phyloP scores from a whole-genome alignment of 169 alveolate species.

The Neospora caninum region DNA sequence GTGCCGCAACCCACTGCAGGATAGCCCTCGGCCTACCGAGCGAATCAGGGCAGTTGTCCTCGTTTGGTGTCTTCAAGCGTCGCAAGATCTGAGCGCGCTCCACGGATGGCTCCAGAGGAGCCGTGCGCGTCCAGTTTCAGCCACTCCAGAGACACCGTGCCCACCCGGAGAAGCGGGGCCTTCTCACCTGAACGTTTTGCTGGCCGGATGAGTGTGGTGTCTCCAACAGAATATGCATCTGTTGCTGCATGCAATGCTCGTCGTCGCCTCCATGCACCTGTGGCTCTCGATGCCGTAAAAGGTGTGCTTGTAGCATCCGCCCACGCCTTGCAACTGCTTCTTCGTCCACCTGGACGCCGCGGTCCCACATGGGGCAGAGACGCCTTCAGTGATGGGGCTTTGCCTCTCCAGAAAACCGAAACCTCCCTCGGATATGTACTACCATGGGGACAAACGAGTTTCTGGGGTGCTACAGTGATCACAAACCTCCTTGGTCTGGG shows the following conservation, averaged over 20 bases:
- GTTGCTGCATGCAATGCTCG: conserved; percentile 91
- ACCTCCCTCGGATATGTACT: conserved; percentile 42
- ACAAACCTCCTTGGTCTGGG: too few relatives aligned
- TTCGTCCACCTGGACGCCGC: conserved; percentile 91
- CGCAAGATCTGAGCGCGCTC: too few relatives aligned
- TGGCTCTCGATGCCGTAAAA: conserved; percentile 90
- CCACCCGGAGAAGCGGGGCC: too few relatives aligned
- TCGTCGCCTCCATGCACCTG: conserved; percentile 92
- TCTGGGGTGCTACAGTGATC: too few relatives aligned
- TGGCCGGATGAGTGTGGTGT: conserved; percentile 91
- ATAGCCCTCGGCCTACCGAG: too few relatives aligned
- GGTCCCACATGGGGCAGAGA: conserved; percentile 82
- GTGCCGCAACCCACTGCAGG: too few relatives aligned
- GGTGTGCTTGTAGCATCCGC: conserved; percentile 92
- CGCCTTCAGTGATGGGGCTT: conserved; percentile 65
- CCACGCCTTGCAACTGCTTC: conserved; percentile 81
- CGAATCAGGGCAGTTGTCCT: too few relatives aligned
- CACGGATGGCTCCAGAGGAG: too few relatives aligned
- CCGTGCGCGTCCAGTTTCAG: too few relatives aligned
- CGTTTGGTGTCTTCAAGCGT: too few relatives aligned
- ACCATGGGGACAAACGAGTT: too few relatives aligned
- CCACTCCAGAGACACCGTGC: too few relatives aligned
- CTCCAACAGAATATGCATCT: conserved; percentile 93
- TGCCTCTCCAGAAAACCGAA: neutral
- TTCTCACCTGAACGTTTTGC: conserved; percentile 34